Conservation (phyloP, 192 early-diverging fungal species). For the Entophlyctis helioformis region DNA sequence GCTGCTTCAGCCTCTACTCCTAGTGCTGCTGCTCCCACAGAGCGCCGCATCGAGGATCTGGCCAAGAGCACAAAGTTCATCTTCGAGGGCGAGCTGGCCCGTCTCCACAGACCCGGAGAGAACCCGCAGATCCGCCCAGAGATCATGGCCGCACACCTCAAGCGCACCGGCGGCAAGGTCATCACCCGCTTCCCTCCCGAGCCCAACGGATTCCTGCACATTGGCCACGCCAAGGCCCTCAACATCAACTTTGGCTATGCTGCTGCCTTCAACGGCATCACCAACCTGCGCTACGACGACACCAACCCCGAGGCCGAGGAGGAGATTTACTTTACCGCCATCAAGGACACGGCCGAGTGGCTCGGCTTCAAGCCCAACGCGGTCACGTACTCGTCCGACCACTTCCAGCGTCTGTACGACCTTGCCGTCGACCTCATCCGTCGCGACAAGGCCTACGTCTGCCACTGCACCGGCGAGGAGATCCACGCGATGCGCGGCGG, state of each 20-base stretch:
- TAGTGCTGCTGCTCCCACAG: slow-evolving; percentile 8
- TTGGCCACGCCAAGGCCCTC: slow-evolving; percentile 99
- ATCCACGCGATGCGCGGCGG: slow-evolving; percentile 89
- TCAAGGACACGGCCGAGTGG: slow-evolving; percentile 88
- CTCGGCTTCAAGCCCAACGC: slow-evolving; percentile 86
- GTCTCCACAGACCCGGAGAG: slow-evolving; percentile 88
- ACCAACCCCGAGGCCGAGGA: slow-evolving; percentile 92
- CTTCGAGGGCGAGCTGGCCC: slow-evolving; percentile 84
- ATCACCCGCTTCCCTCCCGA: slow-evolving; percentile 99
- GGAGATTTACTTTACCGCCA: slow-evolving; percentile 89
- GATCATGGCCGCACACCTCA: slow-evolving; percentile 82
- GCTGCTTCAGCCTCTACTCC: too few species aligned
- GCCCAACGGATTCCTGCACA: slow-evolving; percentile 97
- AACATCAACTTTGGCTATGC: slow-evolving; percentile 99
- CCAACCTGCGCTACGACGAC: slow-evolving; percentile 86
- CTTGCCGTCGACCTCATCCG: slow-evolving; percentile 85
- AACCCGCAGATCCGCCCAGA: slow-evolving; percentile 91
- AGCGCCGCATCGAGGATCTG: slow-evolving; percentile 30
- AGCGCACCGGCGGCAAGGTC: slow-evolving; percentile 80
- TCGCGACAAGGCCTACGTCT: slow-evolving; percentile 83
- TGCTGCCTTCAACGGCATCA: slow-evolving; percentile 72
- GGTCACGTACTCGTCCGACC: slow-evolving; percentile 94
- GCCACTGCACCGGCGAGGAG: slow-evolving; percentile 91
- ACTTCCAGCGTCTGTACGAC: slow-evolving; percentile 94
- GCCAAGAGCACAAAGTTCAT: slow-evolving; percentile 47